Evolutionary conservation across 805 yeast genomes (phyloP).

Genomic region (Vanderwaltozyma polyspora): DNA sequence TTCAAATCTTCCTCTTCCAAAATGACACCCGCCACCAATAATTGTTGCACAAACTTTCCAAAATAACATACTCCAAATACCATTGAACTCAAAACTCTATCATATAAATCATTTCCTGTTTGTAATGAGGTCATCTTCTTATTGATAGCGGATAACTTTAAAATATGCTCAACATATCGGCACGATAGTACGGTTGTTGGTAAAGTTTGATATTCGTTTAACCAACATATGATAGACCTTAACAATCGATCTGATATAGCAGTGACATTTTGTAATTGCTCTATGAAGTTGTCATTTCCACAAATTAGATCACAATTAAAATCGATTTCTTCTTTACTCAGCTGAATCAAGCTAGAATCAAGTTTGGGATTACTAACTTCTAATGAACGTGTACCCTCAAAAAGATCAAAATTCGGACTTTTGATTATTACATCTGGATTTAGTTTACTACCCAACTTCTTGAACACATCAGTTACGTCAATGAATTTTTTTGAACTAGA

Average conservation of each 20-base stretch:
- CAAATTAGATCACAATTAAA: conserved; percentile 33
- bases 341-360: conserved; percentile 63
- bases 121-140: conserved; percentile 7
- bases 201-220: conserved; percentile 52
- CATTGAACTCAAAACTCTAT: conserved; percentile 40
- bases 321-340: conserved; percentile 33
- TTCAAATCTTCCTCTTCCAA: conserved; percentile 70
- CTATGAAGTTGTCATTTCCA: conserved; percentile 9
- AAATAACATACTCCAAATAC: conserved; percentile 44
- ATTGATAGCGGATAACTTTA: conserved; percentile 31
- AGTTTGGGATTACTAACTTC: conserved; percentile 62
- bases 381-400: conserved; percentile 80
- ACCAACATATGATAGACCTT: conserved; percentile 57
- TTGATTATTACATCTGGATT: conserved; percentile 47
- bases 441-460: conserved; percentile 30
- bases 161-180: conserved; percentile 53
- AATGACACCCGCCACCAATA: conserved; percentile 47
- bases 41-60: conserved; percentile 34
- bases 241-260: conserved; percentile 45
- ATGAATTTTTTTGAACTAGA: conserved; percentile 8
- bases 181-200: conserved; percentile 73
- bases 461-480: conserved; percentile 50
- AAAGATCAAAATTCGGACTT: conserved; percentile 48
- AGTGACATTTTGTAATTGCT: conserved; percentile 33
- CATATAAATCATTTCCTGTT: conserved; percentile 29